Conservation (phyloP, 139 green algal species). For the Spirogloea muscicola region DNA sequence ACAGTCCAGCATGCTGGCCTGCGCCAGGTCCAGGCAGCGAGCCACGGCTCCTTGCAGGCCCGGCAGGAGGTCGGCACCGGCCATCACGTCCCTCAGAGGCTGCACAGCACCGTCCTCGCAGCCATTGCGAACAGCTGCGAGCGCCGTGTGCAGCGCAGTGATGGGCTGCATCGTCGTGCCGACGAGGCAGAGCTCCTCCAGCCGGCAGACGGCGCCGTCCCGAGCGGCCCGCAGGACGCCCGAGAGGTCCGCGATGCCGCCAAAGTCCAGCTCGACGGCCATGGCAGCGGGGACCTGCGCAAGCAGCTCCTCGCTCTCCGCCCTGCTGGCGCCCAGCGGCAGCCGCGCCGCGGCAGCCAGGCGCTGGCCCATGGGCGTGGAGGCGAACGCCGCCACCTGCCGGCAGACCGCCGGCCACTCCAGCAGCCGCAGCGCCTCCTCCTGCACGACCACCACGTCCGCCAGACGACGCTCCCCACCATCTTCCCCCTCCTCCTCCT, state of each 20-base stretch:
- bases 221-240: not conserved
- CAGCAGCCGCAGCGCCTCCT: conserved; percentile 4
- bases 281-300: not conserved
- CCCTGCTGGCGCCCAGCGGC: not conserved
- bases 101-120: no score
- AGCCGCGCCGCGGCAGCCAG: not conserved
- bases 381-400: conserved; percentile 16
- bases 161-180: no score
- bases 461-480: not conserved
- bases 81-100: no score
- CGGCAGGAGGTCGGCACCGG: not conserved
- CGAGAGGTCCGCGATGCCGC: not conserved
- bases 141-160: no score
- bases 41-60: not conserved
- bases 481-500: conserved; percentile 4
- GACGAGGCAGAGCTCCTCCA: no score
- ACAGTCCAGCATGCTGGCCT: not conserved
- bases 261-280: not conserved
- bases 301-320: conserved; percentile 23
- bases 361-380: conserved; percentile 8
- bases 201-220: not conserved
- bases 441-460: not conserved
- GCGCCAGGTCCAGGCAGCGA: conserved; percentile 3
- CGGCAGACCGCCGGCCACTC: conserved; percentile 22
- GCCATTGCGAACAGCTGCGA: no score